Percentiles rank a stretch among this genome's conserved stretches.
These are phyloP conservation scores for Elaeis guineensis DNA, from an alignment of 176 grass and related monocot genomes.

Conservation along the genomic window DNA sequence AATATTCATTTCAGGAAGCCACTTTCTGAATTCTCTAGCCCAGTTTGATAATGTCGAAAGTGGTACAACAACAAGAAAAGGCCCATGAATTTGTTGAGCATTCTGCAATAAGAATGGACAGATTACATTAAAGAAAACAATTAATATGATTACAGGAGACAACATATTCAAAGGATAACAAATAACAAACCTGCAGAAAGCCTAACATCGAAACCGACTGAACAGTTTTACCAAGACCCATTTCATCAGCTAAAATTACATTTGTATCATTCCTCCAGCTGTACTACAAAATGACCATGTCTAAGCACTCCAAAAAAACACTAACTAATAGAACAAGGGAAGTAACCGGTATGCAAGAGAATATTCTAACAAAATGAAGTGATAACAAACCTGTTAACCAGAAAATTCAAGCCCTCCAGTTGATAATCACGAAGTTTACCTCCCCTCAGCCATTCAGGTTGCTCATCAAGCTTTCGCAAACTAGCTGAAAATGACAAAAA, in stretches of 20 bases:
- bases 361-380: too few relatives aligned
- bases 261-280: conserved; percentile 99
- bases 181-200: conserved; percentile 60
- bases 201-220: conserved; percentile 98
- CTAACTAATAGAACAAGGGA: too few relatives aligned
- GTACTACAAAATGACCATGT: conserved; percentile 13
- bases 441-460: conserved; percentile 92
- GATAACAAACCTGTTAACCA: conserved; percentile 75
- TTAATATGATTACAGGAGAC: background rate
- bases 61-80: conserved; percentile 97
- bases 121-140: conserved; percentile 3
- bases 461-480: conserved; percentile 95
- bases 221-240: conserved; percentile 98
- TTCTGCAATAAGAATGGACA: conserved; percentile 41
- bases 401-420: conserved; percentile 96
- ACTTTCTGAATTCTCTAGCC: conserved; percentile 95
- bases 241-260: conserved; percentile 99
- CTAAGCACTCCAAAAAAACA: too few relatives aligned
- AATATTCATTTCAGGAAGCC: conserved; percentile 90
- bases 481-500: conserved; percentile 54
- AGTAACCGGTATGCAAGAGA: too few relatives aligned
- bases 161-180: conserved; percentile 4
- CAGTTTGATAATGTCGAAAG: conserved; percentile 94
- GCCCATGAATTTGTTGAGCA: conserved; percentile 92
- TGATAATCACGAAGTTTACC: conserved; percentile 99